These are phyloP conservation scores for Hygrophila difformis DNA, from an alignment of 257 asterid species.

Conservation along the genomic window DNA sequence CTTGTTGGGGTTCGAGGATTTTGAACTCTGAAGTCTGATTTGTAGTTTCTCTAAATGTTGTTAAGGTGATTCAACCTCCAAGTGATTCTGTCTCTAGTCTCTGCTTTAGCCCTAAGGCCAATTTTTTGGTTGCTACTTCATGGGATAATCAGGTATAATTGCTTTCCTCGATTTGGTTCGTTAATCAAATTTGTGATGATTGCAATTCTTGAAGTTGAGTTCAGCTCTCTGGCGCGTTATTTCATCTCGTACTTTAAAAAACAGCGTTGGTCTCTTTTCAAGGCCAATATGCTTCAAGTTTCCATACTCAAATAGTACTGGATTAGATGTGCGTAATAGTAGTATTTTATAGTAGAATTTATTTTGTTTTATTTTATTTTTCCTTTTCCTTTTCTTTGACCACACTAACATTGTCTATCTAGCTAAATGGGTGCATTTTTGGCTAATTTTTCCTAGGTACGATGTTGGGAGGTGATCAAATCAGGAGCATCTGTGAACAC, in stretches of 20 bases:
- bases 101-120: slow-evolving; percentile 80
- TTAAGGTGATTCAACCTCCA: slow-evolving; percentile 73
- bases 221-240: background rate
- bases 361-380: slow-evolving; percentile 3
- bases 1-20: no score
- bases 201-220: background rate
- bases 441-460: slow-evolving; percentile 44
- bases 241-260: background rate
- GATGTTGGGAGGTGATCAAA: slow-evolving; percentile 86
- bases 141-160: slow-evolving; percentile 89
- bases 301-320: background rate
- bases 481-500: slow-evolving; percentile 48
- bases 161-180: no score
- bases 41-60: slow-evolving; percentile 3
- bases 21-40: background rate
- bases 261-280: background rate
- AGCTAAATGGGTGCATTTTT: slow-evolving; percentile 13
- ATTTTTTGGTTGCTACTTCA: slow-evolving; percentile 67
- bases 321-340: slow-evolving; percentile 3
- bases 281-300: slow-evolving; percentile 3
- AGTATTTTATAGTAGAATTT: background rate
- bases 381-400: slow-evolving; percentile 1
- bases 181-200: background rate
- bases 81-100: slow-evolving; percentile 79
- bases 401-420: slow-evolving; percentile 2